Conservation (phyloP, 208 protist species). For the Trypanosoma rangeli region DNA sequence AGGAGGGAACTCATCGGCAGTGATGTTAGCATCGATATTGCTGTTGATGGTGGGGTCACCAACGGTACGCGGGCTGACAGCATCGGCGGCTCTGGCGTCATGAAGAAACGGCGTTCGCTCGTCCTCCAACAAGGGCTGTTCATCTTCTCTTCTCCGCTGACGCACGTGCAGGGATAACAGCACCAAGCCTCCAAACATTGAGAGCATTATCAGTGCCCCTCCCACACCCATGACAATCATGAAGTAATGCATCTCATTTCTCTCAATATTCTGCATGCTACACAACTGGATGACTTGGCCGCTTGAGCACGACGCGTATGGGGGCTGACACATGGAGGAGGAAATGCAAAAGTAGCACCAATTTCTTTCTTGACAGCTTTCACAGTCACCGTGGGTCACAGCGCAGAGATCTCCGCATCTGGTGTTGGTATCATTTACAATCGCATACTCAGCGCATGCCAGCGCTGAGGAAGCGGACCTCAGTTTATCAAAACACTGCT, state of each 20-base stretch:
- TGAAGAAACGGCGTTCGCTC: slow-evolving; percentile 5
- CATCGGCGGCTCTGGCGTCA: neutral
- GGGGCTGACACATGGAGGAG: slow-evolving; percentile 16
- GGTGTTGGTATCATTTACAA: slow-evolving; percentile 16
- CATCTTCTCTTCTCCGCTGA: neutral
- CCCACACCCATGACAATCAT: slow-evolving; percentile 8
- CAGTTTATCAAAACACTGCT: slow-evolving; percentile 33
- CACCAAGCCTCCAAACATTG: neutral
- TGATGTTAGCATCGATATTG: neutral
- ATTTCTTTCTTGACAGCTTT: slow-evolving; percentile 23
- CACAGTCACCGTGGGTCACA: slow-evolving; percentile 12
- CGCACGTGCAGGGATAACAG: neutral
- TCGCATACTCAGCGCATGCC: slow-evolving; percentile 22
- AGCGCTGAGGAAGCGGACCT: neutral
- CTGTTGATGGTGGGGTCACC: neutral
- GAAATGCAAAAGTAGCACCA: slow-evolving; percentile 47
- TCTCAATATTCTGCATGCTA: slow-evolving; percentile 4
- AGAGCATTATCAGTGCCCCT: neutral
- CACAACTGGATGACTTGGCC: slow-evolving; percentile 29
- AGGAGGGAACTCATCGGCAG: neutral
- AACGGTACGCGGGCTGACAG: neutral
- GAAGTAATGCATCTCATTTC: slow-evolving; percentile 5
- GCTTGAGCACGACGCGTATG: slow-evolving; percentile 12
- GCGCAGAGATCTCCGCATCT: slow-evolving; percentile 35
- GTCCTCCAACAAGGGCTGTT: neutral